Conservation (phyloP, 768 basidiomycete species). For the Pseudohyphozyma bogoriensis region DNA sequence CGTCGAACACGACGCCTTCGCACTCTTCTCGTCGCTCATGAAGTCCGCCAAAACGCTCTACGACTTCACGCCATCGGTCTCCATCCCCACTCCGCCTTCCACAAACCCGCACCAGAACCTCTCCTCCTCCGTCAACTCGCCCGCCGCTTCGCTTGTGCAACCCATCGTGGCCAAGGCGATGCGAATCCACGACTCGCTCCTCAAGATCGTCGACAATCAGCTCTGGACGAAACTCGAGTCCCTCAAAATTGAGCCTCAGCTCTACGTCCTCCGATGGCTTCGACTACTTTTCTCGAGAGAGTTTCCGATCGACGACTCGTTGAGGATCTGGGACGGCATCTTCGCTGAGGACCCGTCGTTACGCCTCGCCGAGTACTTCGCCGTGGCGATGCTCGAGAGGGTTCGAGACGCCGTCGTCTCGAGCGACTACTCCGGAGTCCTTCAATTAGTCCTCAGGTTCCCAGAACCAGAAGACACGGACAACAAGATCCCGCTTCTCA, state of each 20-base stretch:
- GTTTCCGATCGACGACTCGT: constrained; percentile 64
- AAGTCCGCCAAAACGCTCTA: constrained; percentile 63
- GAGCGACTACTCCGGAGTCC: constrained; percentile 73
- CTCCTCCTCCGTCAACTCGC: constrained; percentile 5
- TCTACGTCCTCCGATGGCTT: constrained; percentile 97
- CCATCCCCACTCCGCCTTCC: not conserved
- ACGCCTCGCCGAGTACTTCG: constrained; percentile 71
- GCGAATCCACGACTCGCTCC: constrained; percentile 59
- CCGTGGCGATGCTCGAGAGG: constrained; percentile 87
- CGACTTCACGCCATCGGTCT: constrained; percentile 37
- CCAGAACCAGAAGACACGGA: constrained; percentile 47
- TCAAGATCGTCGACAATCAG: constrained; percentile 68
- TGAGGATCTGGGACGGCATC: constrained; percentile 90
- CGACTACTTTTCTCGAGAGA: constrained; percentile 88
- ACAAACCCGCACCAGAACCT: not conserved
- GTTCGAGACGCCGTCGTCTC: constrained; percentile 56
- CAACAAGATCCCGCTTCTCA: constrained; percentile 54
- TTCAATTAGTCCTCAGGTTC: constrained; percentile 78
- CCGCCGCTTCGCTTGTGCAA: constrained; percentile 34
- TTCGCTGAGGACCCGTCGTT: constrained; percentile 76
- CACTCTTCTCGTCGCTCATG: constrained; percentile 74
- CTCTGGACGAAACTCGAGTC: constrained; percentile 65
- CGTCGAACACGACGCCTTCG: constrained; percentile 65
- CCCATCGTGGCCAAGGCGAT: constrained; percentile 81
- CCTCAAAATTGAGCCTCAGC: constrained; percentile 84